Evolutionary conservation across 768 basidiomycete species (phyloP), one percentile per base, ranked within the genome.

Genomic region (Pulveroboletus frians): DNA sequence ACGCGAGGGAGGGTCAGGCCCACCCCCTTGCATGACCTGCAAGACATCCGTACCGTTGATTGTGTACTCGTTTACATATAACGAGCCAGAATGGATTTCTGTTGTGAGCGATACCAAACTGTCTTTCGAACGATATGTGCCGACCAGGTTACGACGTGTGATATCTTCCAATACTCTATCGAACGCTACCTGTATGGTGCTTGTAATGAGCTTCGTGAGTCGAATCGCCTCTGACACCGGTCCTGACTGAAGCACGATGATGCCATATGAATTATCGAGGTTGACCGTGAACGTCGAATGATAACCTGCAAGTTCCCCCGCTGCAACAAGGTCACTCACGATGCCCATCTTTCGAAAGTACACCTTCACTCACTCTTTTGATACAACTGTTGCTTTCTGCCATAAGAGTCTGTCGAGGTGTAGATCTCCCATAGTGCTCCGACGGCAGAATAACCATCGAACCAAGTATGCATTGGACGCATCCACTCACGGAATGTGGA

Each of bases 341-440:
- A n/a, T 5, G 14, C 14, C 6, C 3, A 9, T 34, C 35, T n/a
- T 2, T 14, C 7, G 27, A 5, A 26, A 7, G 5, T 13, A 20
- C 18, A 5, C 17, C 8, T 34, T 15, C 27, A 27, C 43, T 37
- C 46, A 49, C 48, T 0, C 21, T 50, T 52, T 32, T 49, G 46
- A 44, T 48, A 49, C 37, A 73, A 61, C 61, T 68, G 71, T 69
- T 49, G 68, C 56, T 49, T 72, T 66, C 34, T 66, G 42, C 39
- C 70, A 61, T 17, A 67, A 56, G 47, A 62, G 59, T 52, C 61
- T 8, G 29, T 62, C 8, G 70, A 57, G 9, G 64, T 57, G 23
- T 59, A 55, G 32, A 76, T 72, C 51, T 76, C 75, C 75, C 74
- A 75, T 18, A 74, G 68, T 0, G 66, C 69, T 5, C 74, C 74